Percentiles rank a stretch among this genome's conserved stretches.
Conservation (phyloP, 1,139 yeast species). For the Candida smagusa region DNA sequence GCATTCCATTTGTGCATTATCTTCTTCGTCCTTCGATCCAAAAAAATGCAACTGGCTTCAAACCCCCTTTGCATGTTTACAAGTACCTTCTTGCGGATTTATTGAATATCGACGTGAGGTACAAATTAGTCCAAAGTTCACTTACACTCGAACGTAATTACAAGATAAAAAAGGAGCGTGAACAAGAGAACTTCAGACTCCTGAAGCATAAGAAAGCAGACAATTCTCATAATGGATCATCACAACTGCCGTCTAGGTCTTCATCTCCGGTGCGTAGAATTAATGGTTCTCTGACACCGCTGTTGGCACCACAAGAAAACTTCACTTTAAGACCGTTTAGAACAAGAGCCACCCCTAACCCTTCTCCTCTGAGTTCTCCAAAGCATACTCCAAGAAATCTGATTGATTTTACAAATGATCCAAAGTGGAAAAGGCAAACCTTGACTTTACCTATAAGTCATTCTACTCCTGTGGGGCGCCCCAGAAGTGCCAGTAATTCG, state of each 20-base stretch:
- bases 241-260: slow-evolving; percentile 4
- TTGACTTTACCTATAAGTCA: slow-evolving; percentile 6
- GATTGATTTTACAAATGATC: slow-evolving; percentile 10
- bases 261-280: slow-evolving; percentile 5
- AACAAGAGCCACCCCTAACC: slow-evolving; percentile 40
- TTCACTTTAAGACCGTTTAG: slow-evolving; percentile 44
- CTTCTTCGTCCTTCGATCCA: slow-evolving; percentile 40
- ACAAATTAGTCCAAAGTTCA: slow-evolving; percentile 23
- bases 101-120: slow-evolving; percentile 24
- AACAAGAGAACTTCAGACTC: slow-evolving; percentile 25
- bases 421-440: slow-evolving; percentile 9
- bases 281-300: slow-evolving; percentile 5
- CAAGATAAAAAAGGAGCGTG: slow-evolving; percentile 26
- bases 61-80: slow-evolving; percentile 37
- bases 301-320: slow-evolving; percentile 18
- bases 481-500: slow-evolving; percentile 24
- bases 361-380: slow-evolving; percentile 42
- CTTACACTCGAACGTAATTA: slow-evolving; percentile 30
- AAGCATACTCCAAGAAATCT: slow-evolving; percentile 23
- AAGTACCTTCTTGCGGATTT: slow-evolving; percentile 27
- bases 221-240: slow-evolving; percentile 1
- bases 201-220: slow-evolving; percentile 19
- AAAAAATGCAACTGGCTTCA: slow-evolving; percentile 37
- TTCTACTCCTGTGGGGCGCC: slow-evolving; percentile 6
- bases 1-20: slow-evolving; percentile 42